These are phyloP conservation scores for Polychytrium aggregatum DNA, from an alignment of 192 early-diverging fungal genomes.

Conservation along the genomic window DNA sequence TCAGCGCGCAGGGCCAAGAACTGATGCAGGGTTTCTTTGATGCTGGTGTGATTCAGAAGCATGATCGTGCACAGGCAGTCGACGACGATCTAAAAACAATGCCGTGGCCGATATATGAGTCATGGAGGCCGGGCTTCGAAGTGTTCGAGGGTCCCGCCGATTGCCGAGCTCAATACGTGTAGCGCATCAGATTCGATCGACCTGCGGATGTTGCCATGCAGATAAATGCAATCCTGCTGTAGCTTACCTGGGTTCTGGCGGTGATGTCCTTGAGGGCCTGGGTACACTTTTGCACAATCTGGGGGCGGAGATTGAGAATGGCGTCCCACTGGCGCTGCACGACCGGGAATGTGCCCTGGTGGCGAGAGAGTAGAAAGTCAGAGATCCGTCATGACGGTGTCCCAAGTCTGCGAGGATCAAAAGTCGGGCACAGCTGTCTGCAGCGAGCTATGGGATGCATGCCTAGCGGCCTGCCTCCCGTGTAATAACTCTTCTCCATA, in stretches of 20 bases:
- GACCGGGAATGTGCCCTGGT: slow-evolving; percentile 62
- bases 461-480: too few species aligned
- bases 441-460: too few species aligned
- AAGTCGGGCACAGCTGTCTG: too few species aligned
- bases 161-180: slow-evolving; percentile 24
- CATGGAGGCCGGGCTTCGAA: slow-evolving; percentile 1
- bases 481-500: too few species aligned
- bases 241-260: too few species aligned
- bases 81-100: slow-evolving; percentile 30
- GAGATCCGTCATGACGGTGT: neutral
- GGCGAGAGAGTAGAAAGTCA: neutral
- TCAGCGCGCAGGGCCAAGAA: slow-evolving; percentile 42
- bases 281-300: slow-evolving; percentile 68
- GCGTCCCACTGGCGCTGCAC: slow-evolving; percentile 78
- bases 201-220: slow-evolving; percentile 24
- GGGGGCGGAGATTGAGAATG: slow-evolving; percentile 56
- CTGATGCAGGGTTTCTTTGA: slow-evolving; percentile 36
- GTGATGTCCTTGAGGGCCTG: too few species aligned
- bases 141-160: slow-evolving; percentile 4
- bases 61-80: slow-evolving; percentile 57
- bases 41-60: slow-evolving; percentile 48
- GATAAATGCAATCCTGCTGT: too few species aligned
- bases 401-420: neutral
- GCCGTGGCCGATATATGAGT: too few species aligned
- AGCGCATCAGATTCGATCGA: slow-evolving; percentile 23